Evolutionary conservation across 2,329 filamentous ascomycete species (phyloP).

Genomic region (Ascochyta lentis): DNA sequence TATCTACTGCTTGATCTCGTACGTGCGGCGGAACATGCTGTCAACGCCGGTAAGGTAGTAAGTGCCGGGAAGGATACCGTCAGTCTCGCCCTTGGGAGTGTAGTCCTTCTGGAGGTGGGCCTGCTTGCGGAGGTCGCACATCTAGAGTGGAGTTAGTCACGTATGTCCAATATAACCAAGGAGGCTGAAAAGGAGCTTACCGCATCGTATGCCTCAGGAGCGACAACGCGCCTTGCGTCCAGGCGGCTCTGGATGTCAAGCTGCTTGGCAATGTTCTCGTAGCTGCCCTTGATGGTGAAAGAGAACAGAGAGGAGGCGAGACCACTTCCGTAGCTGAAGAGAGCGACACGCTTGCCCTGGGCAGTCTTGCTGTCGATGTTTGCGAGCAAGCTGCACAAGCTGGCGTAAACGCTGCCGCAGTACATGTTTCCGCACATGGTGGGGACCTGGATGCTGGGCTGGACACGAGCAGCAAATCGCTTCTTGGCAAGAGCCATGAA

Average conservation of each 20-base stretch:
- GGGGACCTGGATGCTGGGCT: conserved; percentile 58
- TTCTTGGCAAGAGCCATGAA: conserved; percentile 61
- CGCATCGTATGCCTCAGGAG: conserved; percentile 58
- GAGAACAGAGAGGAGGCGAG: conserved; percentile 60
- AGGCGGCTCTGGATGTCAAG: conserved; percentile 56
- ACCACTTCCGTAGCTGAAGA: conserved; percentile 62
- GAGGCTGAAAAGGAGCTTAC: conserved; percentile 34
- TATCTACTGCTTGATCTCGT: conserved; percentile 57
- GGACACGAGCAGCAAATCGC: conserved; percentile 57
- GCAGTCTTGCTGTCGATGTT: conserved; percentile 55
- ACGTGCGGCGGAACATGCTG: conserved; percentile 59
- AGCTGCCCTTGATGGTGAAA: conserved; percentile 56
- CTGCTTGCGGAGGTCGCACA: conserved; percentile 60
- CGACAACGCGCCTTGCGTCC: conserved; percentile 53
- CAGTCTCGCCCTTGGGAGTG: conserved; percentile 53
- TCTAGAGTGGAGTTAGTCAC: conserved; percentile 46
- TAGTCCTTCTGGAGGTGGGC: conserved; percentile 60
- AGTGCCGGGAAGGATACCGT: conserved; percentile 55
- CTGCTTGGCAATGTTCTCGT: conserved; percentile 55
- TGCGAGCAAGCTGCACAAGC: conserved; percentile 56
- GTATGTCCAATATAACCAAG: conserved; percentile 19
- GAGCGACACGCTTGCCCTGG: conserved; percentile 59
- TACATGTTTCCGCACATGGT: conserved; percentile 65
- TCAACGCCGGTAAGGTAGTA: conserved; percentile 60
- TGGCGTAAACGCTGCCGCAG: conserved; percentile 60